phyloP scores from a whole-genome alignment of 805 yeast genomes.

The Barnettozyma populi region DNA sequence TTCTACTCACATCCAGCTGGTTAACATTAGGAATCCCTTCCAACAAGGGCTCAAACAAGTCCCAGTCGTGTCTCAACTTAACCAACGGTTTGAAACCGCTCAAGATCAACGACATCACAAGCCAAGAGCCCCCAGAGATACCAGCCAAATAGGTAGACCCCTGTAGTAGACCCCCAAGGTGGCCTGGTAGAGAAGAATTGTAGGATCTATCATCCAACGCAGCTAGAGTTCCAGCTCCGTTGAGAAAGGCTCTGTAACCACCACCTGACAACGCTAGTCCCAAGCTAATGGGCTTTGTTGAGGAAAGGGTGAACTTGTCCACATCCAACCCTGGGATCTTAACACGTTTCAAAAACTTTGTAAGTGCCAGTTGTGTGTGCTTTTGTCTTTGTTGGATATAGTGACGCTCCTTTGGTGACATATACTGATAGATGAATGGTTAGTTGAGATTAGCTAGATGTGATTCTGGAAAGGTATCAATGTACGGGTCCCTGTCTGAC shows the following conservation, averaged over 20 bases:
- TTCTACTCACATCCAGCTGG: conserved; percentile 26
- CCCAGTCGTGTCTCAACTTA: conserved; percentile 35
- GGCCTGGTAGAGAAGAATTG: conserved; percentile 46
- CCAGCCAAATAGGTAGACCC: conserved; percentile 69
- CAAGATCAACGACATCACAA: conserved; percentile 36
- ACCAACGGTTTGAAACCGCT: conserved; percentile 36
- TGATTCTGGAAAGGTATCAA: neutral
- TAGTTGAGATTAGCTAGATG: neutral
- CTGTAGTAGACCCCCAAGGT: conserved; percentile 69
- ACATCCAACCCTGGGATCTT: conserved; percentile 32
- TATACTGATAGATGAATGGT: neutral
- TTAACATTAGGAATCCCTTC: conserved; percentile 56
- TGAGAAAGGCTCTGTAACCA: conserved; percentile 84
- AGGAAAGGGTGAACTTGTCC: conserved; percentile 19
- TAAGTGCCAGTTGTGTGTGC: conserved; percentile 28
- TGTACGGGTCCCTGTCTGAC: conserved; percentile 10
- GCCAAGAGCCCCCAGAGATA: conserved; percentile 83
- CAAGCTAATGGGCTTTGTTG: conserved; percentile 32
- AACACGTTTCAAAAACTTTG: conserved; percentile 26
- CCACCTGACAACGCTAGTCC: conserved; percentile 77
- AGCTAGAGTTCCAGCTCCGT: conserved; percentile 78
- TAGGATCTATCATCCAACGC: conserved; percentile 73
- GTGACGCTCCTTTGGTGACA: conserved; percentile 13
- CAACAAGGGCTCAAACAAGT: conserved; percentile 41
- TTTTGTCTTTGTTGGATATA: conserved; percentile 29